Evolutionary conservation across 768 basidiomycete genomes (phyloP).

Genomic region (Sistotremastrum niveocremeum): DNA sequence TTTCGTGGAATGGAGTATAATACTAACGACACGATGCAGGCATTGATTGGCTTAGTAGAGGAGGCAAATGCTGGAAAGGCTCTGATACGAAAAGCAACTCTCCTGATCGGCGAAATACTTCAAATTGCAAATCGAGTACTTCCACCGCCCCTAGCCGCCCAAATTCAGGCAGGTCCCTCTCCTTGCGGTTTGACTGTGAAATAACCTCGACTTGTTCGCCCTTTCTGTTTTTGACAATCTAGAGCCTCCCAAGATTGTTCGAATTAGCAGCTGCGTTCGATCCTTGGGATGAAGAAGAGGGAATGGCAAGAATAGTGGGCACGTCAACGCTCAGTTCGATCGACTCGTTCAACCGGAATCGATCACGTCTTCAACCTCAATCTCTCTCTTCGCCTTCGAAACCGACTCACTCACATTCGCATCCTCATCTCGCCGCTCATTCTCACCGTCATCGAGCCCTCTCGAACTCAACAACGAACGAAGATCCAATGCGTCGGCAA

Average conservation of each 20-base stretch:
- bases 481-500: constrained; percentile 77
- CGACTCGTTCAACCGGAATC: constrained; percentile 89
- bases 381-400: too few relatives aligned
- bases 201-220: neutral
- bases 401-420: too few relatives aligned
- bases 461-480: constrained; percentile 30
- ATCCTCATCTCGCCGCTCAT: too few relatives aligned
- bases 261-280: constrained; percentile 37
- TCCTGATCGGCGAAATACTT: constrained; percentile 84
- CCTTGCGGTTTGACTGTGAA: too few relatives aligned
- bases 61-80: constrained; percentile 60
- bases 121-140: constrained; percentile 80
- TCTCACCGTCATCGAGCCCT: too few relatives aligned
- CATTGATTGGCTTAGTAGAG: constrained; percentile 72
- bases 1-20: neutral
- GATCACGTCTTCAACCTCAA: constrained; percentile 49
- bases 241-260: constrained; percentile 82
- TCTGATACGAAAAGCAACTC: constrained; percentile 78
- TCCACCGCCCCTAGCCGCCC: constrained; percentile 68
- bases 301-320: constrained; percentile 70
- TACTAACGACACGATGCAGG: constrained; percentile 29
- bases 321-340: constrained; percentile 76
- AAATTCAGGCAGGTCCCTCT: constrained; percentile 50
- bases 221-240: neutral
- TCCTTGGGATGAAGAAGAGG: constrained; percentile 53